These are phyloP conservation scores for Ophiocordyceps camponoti-floridani DNA, from an alignment of 2,329 filamentous ascomycete genomes.

Conservation along the genomic window DNA sequence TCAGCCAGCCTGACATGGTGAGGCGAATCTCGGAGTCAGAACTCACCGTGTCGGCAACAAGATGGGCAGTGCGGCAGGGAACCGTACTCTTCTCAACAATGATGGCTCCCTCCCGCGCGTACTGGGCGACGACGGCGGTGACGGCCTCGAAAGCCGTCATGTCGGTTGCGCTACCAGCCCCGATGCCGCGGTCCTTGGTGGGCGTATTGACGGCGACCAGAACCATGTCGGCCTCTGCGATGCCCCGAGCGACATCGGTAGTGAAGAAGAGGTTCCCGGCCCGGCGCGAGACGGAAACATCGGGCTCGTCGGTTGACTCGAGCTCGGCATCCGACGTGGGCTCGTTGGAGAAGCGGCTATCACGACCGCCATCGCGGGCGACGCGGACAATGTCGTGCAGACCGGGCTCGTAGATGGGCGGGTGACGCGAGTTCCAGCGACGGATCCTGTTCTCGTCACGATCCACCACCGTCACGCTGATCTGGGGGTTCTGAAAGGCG, in stretches of 20 bases:
- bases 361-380: conserved; percentile 38
- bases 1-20: too few species aligned
- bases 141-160: conserved; percentile 56
- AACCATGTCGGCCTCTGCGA: conserved; percentile 53
- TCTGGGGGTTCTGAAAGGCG: conserved; percentile 52
- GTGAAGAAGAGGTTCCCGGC: conserved; percentile 57
- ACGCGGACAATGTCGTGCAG: conserved; percentile 49
- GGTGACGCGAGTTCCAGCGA: conserved; percentile 54
- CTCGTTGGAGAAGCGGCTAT: conserved; percentile 21
- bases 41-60: conserved; percentile 48
- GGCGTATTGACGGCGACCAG: conserved; percentile 67
- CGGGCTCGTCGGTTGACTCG: conserved; percentile 13
- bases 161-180: conserved; percentile 54
- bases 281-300: conserved; percentile 22
- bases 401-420: conserved; percentile 62
- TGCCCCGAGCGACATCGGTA: conserved; percentile 41
- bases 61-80: conserved; percentile 55
- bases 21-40: not conserved
- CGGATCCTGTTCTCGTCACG: conserved; percentile 45
- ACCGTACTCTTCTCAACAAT: conserved; percentile 74
- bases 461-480: conserved; percentile 61
- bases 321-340: conserved; percentile 13
- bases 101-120: conserved; percentile 49
- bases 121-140: conserved; percentile 45
- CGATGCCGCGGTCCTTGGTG: conserved; percentile 52